Evolutionary conservation across 208 protist genomes (phyloP).

Genomic region (Wallacemonas sp.): DNA sequence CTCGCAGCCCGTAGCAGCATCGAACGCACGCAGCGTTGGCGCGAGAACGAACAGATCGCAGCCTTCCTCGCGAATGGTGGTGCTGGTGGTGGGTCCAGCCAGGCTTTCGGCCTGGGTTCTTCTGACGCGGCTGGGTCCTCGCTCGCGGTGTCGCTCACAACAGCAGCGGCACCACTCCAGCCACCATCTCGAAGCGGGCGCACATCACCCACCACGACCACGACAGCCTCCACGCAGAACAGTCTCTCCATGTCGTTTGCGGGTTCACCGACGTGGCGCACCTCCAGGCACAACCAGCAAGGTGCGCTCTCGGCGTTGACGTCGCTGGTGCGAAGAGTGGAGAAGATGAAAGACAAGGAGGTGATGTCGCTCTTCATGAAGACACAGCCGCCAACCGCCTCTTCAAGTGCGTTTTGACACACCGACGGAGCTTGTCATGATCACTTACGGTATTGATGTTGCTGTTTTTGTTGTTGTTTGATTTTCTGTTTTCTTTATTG

Average conservation of each 20-base stretch:
- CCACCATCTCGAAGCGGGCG: background rate
- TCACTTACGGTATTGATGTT: too few species aligned
- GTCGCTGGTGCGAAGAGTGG: conserved; percentile 48
- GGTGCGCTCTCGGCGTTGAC: conserved; percentile 38
- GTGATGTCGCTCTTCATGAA: conserved; percentile 39
- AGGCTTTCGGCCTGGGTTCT: too few species aligned
- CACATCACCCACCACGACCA: background rate
- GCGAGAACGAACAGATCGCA: background rate
- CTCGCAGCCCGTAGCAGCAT: conserved; percentile 36
- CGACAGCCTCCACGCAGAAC: background rate
- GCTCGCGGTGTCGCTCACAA: too few species aligned
- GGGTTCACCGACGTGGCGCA: conserved; percentile 13
- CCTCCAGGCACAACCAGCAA: background rate
- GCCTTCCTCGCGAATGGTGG: background rate
- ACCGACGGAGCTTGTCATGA: too few species aligned
- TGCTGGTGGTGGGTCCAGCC: background rate
- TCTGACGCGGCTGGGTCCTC: too few species aligned
- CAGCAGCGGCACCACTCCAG: too few species aligned
- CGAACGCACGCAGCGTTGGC: background rate
- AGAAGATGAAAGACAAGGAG: conserved; percentile 55
- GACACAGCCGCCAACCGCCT: conserved; percentile 1
- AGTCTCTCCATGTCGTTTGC: background rate
- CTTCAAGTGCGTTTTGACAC: conserved; percentile 17
- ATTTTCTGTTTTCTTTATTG: background rate
- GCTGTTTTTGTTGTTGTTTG: too few species aligned